Base-by-base conservation (phyloP, 345 rosid genomes). In the Excoecaria agallocha region DNA sequence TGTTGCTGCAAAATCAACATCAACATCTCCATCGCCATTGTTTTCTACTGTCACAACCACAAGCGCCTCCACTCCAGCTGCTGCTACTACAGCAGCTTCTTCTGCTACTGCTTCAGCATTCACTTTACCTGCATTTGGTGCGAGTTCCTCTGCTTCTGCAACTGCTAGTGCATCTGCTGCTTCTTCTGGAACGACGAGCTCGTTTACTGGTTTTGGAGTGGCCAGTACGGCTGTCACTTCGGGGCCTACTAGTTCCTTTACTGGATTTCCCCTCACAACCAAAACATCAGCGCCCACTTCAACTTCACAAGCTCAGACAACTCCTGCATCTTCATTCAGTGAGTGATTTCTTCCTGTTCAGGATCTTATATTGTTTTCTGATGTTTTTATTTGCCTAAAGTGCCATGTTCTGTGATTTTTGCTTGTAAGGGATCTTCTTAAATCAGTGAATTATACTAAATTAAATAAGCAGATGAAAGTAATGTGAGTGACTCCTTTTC, bases 181-280 rank as follows among this genome's bases (percentile, higher is more conserved):
- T 76, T 30, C 85, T 49, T 57, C 86, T 15, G 58, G 68, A 25
- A 68, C 81, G 69, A 52, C 83, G 17, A 78, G 85, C 60, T 85
- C 94, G 17, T 86, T 85, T 78, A 66, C 82, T 43, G 87, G 93
- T 65, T 85, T 90, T 80, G 85, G 87, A 16, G 82, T 73, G 73
- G 71, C 80, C 50, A 70, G 84, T 66, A 72, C 92, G 20, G 80
- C 94, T 37, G 62, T 87, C 66, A 72, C 89, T 19, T 77, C 85
- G 4, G 92, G 80, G 71, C 82, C 82, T 76, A 70, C 84, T 24
- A 77, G 88, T 77, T 82, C 96, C 35, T 82, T 86, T 65, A 85
- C 91, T n/a, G 87, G 91, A 48, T 91, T 93, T 85, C 79, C 94
- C 15, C 68, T 91, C 77, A 70, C 94, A 5, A 72, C 80, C 41